Evolutionary conservation across 2,329 filamentous ascomycete species (phyloP).

Genomic region (Onygenales sp.): DNA sequence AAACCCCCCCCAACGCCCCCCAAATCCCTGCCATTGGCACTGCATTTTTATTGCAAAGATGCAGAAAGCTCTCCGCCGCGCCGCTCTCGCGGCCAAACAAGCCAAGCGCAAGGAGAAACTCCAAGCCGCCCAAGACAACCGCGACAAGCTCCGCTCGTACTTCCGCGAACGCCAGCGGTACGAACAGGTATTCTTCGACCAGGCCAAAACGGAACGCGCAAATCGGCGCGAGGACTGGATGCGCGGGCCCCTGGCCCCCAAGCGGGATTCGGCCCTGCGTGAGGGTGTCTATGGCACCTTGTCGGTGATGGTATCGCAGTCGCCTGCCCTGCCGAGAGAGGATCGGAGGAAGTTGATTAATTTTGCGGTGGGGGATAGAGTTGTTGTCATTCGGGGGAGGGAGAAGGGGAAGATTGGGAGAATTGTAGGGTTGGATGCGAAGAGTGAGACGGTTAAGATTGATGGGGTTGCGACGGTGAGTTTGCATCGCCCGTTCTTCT

Average conservation of each 20-base stretch:
- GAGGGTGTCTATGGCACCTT: slow-evolving; percentile 53
- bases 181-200: slow-evolving; percentile 25
- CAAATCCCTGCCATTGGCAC: slow-evolving; percentile 15
- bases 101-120: slow-evolving; percentile 38
- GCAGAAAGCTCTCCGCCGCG: slow-evolving; percentile 62
- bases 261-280: slow-evolving; percentile 55
- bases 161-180: slow-evolving; percentile 21
- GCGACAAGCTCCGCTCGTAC: slow-evolving; percentile 23
- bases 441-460: slow-evolving; percentile 51
- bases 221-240: slow-evolving; percentile 67
- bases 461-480: slow-evolving; percentile 56
- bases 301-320: slow-evolving; percentile 23
- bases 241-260: slow-evolving; percentile 67
- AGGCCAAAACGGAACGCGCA: slow-evolving; percentile 41
- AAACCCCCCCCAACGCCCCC: not conserved
- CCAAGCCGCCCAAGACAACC: slow-evolving; percentile 32
- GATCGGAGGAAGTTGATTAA: slow-evolving; percentile 44
- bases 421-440: slow-evolving; percentile 49
- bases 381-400: slow-evolving; percentile 67
- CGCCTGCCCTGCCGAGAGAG: slow-evolving; percentile 31
- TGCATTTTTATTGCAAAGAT: slow-evolving; percentile 35
- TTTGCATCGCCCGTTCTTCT: slow-evolving; percentile 5
- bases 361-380: slow-evolving; percentile 62
- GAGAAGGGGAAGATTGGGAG: slow-evolving; percentile 76
- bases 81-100: slow-evolving; percentile 57